Evolutionary conservation across 768 basidiomycete species (phyloP).

Genomic region (Tricholoma sp.): DNA sequence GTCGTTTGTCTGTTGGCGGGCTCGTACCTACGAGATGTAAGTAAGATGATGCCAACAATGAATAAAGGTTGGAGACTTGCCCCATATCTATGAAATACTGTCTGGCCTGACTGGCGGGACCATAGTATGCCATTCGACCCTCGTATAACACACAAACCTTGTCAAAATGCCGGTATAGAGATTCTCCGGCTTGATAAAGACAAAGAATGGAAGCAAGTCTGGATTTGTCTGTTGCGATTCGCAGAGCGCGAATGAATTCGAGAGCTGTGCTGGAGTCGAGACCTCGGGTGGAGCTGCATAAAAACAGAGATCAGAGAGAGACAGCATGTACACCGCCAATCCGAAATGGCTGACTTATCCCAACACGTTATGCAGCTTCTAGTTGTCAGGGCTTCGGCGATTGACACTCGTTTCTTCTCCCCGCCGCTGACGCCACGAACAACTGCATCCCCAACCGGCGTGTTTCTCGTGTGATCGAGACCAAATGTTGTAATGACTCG

Average conservation of each 20-base stretch:
- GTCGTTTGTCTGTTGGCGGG: constrained; percentile 60
- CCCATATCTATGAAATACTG: constrained; percentile 75
- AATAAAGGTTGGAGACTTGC: background rate
- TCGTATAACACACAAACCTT: constrained; percentile 76
- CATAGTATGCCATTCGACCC: constrained; percentile 74
- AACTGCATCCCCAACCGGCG: constrained; percentile 60
- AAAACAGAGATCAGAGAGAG: constrained; percentile 7
- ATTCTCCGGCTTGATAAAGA: constrained; percentile 81
- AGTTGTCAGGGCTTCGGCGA: constrained; percentile 59
- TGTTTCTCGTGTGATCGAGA: constrained; percentile 65
- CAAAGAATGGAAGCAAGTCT: constrained; percentile 62
- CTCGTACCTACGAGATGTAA: constrained; percentile 30
- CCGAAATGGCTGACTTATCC: constrained; percentile 15
- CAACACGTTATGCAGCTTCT: constrained; percentile 47
- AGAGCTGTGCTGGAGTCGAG: constrained; percentile 68
- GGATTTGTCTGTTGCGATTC: constrained; percentile 56
- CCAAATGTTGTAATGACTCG: constrained; percentile 69
- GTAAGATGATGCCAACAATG: background rate
- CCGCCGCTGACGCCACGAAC: constrained; percentile 55
- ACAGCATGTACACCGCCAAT: background rate
- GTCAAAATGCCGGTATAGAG: constrained; percentile 57
- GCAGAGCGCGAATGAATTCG: constrained; percentile 60
- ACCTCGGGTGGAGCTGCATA: constrained; percentile 54
- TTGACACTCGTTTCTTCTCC: constrained; percentile 54
- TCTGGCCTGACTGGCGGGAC: constrained; percentile 56